Base-by-base conservation (phyloP, 495 filamentous ascomycete species). In the Penicillium bialowiezense region DNA sequence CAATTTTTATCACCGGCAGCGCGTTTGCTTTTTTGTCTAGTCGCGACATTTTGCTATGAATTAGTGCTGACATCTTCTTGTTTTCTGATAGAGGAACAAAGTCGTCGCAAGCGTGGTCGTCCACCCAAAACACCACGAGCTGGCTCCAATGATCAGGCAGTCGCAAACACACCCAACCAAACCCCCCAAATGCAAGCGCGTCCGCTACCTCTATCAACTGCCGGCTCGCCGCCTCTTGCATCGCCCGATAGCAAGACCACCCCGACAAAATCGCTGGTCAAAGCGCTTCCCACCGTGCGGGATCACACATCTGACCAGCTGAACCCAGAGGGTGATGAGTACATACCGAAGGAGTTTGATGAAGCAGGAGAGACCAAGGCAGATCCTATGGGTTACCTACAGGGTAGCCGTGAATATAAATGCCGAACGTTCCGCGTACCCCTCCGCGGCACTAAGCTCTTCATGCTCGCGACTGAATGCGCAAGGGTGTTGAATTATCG, bases 381-480 rank as follows among this genome's bases (percentile, higher is more conserved):
- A 20, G 79, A 89, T 58, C 62, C 79, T 7, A 90, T 87, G 53
- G 95, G 95, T 15, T 83, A 92, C 62, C 81, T 88, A 13, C 77
- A 86, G 35, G 91, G 88, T 55, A 83, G 80, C 17, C 84, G 95
- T 52, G 87, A 96, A 59, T 99, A 96, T 64, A 84, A 88, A 59
- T 97, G 92, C 66, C 78, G 92, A 48, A 97, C 91, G 0, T 99
- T 99, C 63, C 82, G 84, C 48, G 93, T 99, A 9, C 91, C 92
- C 10, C 81, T 91, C 53, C 79, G 95, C 44, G 89, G 88, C 2
- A 84, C 89, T 39, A 99, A 99, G 69, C 76, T 97, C 8, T 99
- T 97, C 67, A 99, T 99, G 93, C 81, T 97, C 34, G 93, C 93
- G 36, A 99, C 93, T 29, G 93, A 99, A 72, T 99, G 95, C 65